Conservation (phyloP, 139 green algal species). For the Micromonas pusilla region DNA sequence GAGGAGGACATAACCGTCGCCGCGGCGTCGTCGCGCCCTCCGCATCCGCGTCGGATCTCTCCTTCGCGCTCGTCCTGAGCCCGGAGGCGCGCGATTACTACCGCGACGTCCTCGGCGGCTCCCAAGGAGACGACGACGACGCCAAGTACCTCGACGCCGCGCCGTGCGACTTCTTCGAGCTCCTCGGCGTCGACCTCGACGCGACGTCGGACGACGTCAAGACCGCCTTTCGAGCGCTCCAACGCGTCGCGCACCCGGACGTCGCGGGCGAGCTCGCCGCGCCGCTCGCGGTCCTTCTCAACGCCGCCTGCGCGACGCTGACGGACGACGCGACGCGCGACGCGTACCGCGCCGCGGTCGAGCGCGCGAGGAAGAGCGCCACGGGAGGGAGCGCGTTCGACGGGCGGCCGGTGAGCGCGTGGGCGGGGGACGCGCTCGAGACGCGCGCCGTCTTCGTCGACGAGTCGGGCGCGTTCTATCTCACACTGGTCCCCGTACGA, state of each 20-base stretch:
- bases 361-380: not conserved
- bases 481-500: too few species aligned
- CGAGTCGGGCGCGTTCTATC: too few species aligned
- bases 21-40: too few species aligned
- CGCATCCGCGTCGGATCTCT: too few species aligned
- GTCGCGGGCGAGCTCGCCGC: not conserved
- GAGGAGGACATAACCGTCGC: too few species aligned
- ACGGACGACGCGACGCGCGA: not conserved
- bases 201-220: not conserved
- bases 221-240: not conserved
- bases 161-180: conserved; percentile 16
- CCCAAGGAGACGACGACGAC: too few species aligned
- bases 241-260: not conserved
- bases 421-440: conserved; percentile 1
- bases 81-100: too few species aligned
- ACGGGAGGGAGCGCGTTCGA: not conserved
- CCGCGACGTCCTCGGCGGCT: too few species aligned
- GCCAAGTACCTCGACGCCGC: not conserved
- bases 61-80: too few species aligned
- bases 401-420: not conserved
- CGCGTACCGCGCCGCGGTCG: not conserved
- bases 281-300: not conserved
- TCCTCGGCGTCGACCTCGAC: not conserved
- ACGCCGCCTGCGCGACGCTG: not conserved
- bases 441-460: conserved; percentile 40